Evolutionary conservation across 1,284 basidiomycete genomes (phyloP).

Genomic region (Marasmius sp.): DNA sequence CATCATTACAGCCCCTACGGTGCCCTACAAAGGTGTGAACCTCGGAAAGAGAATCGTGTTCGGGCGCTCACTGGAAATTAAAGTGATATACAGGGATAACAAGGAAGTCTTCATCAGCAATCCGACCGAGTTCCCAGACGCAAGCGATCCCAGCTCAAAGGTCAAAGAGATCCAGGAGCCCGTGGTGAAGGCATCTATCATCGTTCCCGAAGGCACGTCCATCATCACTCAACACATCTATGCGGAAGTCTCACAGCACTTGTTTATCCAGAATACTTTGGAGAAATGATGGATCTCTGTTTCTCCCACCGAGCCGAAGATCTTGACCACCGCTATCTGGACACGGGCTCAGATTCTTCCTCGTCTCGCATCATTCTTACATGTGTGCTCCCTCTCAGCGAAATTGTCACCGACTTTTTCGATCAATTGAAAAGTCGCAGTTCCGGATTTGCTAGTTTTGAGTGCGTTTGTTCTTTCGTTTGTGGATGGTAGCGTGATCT

Average conservation of each 20-base stretch:
- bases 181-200: conserved; percentile 86
- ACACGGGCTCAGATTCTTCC: conserved; percentile 52
- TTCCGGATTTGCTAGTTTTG: conserved; percentile 91
- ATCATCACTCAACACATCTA: background rate
- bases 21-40: conserved; percentile 81
- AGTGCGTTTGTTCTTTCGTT: conserved; percentile 46
- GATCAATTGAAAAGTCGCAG: conserved; percentile 88
- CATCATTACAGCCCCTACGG: conserved; percentile 91
- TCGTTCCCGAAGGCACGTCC: conserved; percentile 80
- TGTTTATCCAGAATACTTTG: conserved; percentile 64
- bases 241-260: background rate
- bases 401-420: conserved; percentile 93
- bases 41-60: background rate
- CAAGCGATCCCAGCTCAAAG: conserved; percentile 57
- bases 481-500: conserved; percentile 4
- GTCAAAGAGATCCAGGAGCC: conserved; percentile 86
- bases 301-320: conserved; percentile 77
- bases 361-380: conserved; percentile 73
- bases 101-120: conserved; percentile 80
- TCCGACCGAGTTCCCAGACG: conserved; percentile 90
- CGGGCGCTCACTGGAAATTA: conserved; percentile 7
- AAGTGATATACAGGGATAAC: conserved; percentile 72
- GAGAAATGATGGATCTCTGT: conserved; percentile 92
- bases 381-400: conserved; percentile 82
- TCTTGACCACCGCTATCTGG: conserved; percentile 78